Percentiles rank a stretch among this genome's conserved stretches.
These are phyloP conservation scores for Phoenix dactylifera DNA, from an alignment of 176 grass and related monocot genomes.

Conservation along the genomic window DNA sequence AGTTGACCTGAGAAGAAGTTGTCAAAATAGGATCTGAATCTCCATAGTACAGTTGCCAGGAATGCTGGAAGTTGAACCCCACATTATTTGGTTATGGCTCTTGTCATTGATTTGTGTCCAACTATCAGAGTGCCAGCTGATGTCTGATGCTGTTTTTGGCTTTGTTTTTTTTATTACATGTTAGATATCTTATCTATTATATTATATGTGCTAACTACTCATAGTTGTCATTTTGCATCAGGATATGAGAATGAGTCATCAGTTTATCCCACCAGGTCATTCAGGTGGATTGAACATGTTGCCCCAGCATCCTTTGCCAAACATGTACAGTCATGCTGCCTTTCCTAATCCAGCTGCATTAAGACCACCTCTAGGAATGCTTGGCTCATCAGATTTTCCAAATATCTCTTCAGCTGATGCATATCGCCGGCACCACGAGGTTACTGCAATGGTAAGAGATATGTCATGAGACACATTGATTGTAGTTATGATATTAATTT, in stretches of 20 bases:
- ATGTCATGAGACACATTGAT: background rate
- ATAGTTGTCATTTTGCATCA: slow-evolving; percentile 27
- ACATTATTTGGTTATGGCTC: too few relatives aligned
- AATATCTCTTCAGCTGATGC: slow-evolving; percentile 61
- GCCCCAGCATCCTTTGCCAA: slow-evolving; percentile 39
- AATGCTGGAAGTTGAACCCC: too few relatives aligned
- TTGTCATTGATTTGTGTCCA: too few relatives aligned
- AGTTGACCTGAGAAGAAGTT: too few relatives aligned
- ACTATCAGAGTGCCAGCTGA: too few relatives aligned
- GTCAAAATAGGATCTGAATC: too few relatives aligned
- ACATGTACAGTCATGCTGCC: slow-evolving; percentile 35
- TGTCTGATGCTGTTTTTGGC: background rate
- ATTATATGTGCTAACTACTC: slow-evolving; percentile 6
- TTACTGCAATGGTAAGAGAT: slow-evolving; percentile 69
- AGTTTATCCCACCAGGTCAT: slow-evolving; percentile 37
- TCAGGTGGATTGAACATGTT: slow-evolving; percentile 52
- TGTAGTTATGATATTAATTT: too few relatives aligned
- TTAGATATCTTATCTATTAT: slow-evolving; percentile 1
- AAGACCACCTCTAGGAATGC: slow-evolving; percentile 29
- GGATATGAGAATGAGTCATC: slow-evolving; percentile 41
- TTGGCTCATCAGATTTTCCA: slow-evolving; percentile 37
- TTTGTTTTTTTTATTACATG: background rate
- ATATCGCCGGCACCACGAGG: slow-evolving; percentile 88
- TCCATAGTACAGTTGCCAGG: too few relatives aligned
- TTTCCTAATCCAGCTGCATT: slow-evolving; percentile 43